Conservation (phyloP, 495 filamentous ascomycete genomes). For the Xylaria palmicola region DNA sequence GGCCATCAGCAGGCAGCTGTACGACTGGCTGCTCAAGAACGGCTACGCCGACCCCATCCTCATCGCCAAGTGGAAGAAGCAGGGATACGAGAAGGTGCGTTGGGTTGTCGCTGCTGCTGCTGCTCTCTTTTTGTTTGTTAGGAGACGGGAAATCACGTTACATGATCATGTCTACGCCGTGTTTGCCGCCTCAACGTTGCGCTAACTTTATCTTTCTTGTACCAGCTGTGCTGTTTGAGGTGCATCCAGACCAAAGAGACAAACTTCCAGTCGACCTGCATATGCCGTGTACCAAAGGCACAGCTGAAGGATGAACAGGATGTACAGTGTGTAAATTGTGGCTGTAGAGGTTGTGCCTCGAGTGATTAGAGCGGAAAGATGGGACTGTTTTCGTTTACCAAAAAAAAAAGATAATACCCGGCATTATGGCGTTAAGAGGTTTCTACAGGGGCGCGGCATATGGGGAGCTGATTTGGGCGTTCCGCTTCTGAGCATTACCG, state of each 20-base stretch:
- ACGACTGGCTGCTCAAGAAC: conserved; percentile 97
- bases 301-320: conserved; percentile 88
- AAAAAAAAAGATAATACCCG: conserved; percentile 15
- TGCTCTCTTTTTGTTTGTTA: no score
- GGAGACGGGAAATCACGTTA: no score
- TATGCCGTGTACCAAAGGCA: conserved; percentile 92
- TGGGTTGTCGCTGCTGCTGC: background rate
- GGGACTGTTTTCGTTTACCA: conserved; percentile 1
- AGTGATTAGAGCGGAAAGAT: conserved; percentile 61
- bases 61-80: conserved; percentile 99
- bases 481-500: background rate
- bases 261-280: conserved; percentile 96
- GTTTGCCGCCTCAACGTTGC: background rate
- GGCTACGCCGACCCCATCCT: conserved; percentile 90
- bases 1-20: conserved; percentile 84
- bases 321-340: conserved; percentile 94
- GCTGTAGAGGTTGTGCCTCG: conserved; percentile 86
- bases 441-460: conserved; percentile 15
- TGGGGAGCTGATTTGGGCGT: conserved; percentile 13
- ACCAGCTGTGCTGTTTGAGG: conserved; percentile 83
- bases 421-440: conserved; percentile 26
- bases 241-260: conserved; percentile 99
- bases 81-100: conserved; percentile 93
- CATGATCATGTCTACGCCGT: background rate
- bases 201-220: conserved; percentile 13